phyloP scores from a whole-genome alignment of 257 asterid genomes.

The Rauvolfia tetraphylla region DNA sequence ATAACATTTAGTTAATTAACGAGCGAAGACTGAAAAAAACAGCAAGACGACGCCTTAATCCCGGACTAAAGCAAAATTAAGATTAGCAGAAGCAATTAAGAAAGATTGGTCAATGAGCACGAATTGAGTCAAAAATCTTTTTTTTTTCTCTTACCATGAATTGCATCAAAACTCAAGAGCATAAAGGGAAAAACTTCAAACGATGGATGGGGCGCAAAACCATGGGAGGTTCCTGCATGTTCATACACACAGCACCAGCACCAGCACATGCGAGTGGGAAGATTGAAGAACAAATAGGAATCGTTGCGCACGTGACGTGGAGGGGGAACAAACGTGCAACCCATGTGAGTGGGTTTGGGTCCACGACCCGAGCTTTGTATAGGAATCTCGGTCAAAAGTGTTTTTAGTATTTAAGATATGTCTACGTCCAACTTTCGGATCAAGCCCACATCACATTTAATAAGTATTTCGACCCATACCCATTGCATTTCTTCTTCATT shows the following conservation, averaged over 20 bases:
- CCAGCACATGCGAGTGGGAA: background rate
- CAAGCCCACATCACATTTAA: slow-evolving; percentile 27
- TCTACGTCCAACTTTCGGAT: slow-evolving; percentile 20
- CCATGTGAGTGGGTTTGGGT: slow-evolving; percentile 59
- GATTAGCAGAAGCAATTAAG: background rate
- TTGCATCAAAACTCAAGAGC: too few relatives aligned
- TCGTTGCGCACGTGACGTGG: slow-evolving; percentile 52
- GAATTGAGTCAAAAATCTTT: background rate
- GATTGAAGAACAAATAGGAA: slow-evolving; percentile 20
- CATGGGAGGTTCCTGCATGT: slow-evolving; percentile 34
- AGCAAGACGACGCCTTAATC: slow-evolving; percentile 24
- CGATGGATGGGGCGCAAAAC: slow-evolving; percentile 6
- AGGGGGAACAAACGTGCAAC: slow-evolving; percentile 45
- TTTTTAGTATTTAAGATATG: slow-evolving; percentile 22
- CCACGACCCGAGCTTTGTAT: slow-evolving; percentile 48
- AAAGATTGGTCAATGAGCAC: slow-evolving; percentile 14
- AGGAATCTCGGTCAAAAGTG: slow-evolving; percentile 31
- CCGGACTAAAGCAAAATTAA: slow-evolving; percentile 5
- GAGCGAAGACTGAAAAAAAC: slow-evolving; percentile 7
- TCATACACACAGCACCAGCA: background rate
- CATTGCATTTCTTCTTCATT: background rate
- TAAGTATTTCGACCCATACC: slow-evolving; percentile 16
- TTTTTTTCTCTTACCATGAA: too few relatives aligned
- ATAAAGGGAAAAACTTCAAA: background rate
- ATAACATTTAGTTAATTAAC: background rate